Conservation (phyloP, 2,329 filamentous ascomycete genomes). For the Colletotrichum kahawae region DNA sequence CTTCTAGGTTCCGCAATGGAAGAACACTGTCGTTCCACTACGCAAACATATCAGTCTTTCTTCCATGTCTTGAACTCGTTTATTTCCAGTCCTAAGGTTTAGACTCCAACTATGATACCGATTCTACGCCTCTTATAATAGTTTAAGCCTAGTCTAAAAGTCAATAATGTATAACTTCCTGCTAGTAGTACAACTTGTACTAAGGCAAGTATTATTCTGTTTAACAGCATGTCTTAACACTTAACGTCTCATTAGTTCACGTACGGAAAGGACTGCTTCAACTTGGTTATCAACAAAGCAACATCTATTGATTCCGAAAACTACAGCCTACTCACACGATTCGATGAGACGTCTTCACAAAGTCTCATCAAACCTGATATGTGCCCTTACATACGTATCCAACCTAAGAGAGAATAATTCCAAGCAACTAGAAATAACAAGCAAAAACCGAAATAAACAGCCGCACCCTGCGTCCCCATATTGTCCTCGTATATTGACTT, state of each 20-base stretch:
- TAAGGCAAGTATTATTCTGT: not conserved
- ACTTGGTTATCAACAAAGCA: accelerated
- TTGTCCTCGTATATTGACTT: not conserved
- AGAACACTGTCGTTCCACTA: too few relatives aligned
- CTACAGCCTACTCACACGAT: accelerated
- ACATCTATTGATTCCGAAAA: not conserved
- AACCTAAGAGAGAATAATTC: not conserved
- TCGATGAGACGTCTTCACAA: not conserved
- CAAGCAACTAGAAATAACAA: not conserved
- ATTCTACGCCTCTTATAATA: too few relatives aligned
- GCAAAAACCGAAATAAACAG: not conserved
- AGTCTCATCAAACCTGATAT: not conserved
- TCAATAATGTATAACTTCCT: not conserved
- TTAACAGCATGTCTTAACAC: not conserved
- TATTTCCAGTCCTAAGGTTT: too few relatives aligned
- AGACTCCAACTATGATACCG: too few relatives aligned
- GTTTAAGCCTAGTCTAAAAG: too few relatives aligned
- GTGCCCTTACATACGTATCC: not conserved
- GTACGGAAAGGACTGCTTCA: not conserved
- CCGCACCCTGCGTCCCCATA: not conserved
- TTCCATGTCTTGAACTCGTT: too few relatives aligned
- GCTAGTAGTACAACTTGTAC: not conserved
- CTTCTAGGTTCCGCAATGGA: too few relatives aligned
- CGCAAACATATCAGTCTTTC: too few relatives aligned
- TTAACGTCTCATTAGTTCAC: not conserved